Evolutionary conservation across 2,329 filamentous ascomycete species (phyloP).

Genomic region (Claviceps lovelessii): DNA sequence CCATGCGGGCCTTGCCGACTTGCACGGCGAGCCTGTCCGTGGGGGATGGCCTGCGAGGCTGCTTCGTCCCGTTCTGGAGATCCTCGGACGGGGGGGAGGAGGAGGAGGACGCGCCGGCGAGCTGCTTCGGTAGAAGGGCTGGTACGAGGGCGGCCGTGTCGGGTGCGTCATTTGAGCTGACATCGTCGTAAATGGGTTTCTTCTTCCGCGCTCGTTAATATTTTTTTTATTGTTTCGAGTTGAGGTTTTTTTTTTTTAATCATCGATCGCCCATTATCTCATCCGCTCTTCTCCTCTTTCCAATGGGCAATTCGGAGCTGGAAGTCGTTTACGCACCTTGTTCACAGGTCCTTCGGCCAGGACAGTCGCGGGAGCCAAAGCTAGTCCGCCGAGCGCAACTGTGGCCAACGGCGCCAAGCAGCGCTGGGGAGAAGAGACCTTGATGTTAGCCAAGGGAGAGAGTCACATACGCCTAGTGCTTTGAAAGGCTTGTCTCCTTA

Average conservation of each 20-base stretch:
- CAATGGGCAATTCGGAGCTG: too few species aligned
- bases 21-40: constrained; percentile 80
- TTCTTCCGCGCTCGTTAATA: constrained; percentile 16
- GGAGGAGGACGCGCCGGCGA: not conserved
- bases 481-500: constrained; percentile 17
- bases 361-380: constrained; percentile 32
- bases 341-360: constrained; percentile 35
- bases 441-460: constrained; percentile 14
- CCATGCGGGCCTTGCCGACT: constrained; percentile 66
- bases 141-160: constrained; percentile 13
- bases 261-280: too few species aligned
- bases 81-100: constrained; percentile 7
- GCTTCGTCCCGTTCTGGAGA: constrained; percentile 14
- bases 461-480: constrained; percentile 1
- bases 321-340: constrained; percentile 14
- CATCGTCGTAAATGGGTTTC: constrained; percentile 73
- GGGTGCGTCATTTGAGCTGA: constrained; percentile 25
- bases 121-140: constrained; percentile 11
- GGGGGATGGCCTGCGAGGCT: constrained; percentile 48
- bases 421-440: constrained; percentile 24
- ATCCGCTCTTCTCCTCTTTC: too few species aligned
- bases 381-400: constrained; percentile 33
- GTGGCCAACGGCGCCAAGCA: constrained; percentile 39
- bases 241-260: too few species aligned
- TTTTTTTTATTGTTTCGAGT: not conserved